phyloP scores from a whole-genome alignment of 2,329 filamentous ascomycete species.

The Neonectria magnoliae region DNA sequence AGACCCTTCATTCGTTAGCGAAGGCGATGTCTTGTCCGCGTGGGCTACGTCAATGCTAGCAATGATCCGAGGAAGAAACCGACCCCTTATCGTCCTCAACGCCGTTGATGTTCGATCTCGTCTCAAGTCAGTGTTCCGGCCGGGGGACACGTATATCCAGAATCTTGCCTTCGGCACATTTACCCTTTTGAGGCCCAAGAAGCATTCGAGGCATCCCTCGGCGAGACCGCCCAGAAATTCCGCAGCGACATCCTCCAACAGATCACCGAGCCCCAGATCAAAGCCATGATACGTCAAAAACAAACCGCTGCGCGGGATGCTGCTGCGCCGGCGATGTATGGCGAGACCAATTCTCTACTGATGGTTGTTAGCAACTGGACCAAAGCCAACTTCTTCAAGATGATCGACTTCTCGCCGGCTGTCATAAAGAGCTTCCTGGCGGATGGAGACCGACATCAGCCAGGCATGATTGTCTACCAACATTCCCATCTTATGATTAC shows the following conservation, averaged over 20 bases:
- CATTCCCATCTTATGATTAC: constrained; percentile 6
- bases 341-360: constrained; percentile 6
- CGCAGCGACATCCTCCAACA: constrained; percentile 10
- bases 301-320: background rate
- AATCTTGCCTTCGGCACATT: constrained; percentile 8
- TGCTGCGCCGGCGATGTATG: constrained; percentile 2
- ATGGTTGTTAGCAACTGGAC: constrained; percentile 21
- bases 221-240: constrained; percentile 7
- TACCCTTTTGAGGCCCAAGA: constrained; percentile 1
- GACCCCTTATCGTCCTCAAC: constrained; percentile 3
- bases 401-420: constrained; percentile 16
- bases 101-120: constrained; percentile 9
- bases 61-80: background rate
- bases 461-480: constrained; percentile 12
- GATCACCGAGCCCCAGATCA: constrained; percentile 10
- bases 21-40: constrained; percentile 11
- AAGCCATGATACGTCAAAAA: background rate
- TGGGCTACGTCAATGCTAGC: constrained; percentile 16
- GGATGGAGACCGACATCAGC: background rate
- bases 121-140: constrained; percentile 1
- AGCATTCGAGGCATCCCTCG: background rate
- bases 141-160: constrained; percentile 6
- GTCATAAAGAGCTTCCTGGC: constrained; percentile 3
- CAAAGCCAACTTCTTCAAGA: constrained; percentile 20
- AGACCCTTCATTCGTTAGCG: constrained; percentile 9